Conservation (phyloP, 352 stramenopile genomes). For the Globisporangium heterothallicum region DNA sequence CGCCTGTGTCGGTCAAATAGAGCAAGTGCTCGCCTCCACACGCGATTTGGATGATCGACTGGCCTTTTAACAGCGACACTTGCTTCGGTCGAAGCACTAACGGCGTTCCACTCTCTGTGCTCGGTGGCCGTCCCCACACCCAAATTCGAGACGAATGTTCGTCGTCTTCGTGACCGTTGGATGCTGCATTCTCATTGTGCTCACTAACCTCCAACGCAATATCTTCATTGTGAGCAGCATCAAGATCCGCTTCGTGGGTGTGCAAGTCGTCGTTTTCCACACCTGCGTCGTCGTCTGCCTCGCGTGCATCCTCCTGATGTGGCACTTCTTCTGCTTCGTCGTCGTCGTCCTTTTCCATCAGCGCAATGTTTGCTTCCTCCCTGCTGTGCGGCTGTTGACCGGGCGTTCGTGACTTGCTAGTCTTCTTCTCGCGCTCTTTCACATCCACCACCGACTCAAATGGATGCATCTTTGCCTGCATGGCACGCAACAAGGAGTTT, state of each 20-base stretch:
- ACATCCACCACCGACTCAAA: constrained; percentile 17
- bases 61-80: constrained; percentile 39
- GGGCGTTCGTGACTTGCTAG: too few species aligned
- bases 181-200: constrained; percentile 1
- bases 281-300: too few species aligned
- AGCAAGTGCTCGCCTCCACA: constrained; percentile 74
- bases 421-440: background rate
- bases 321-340: too few species aligned
- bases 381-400: background rate
- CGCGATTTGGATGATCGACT: constrained; percentile 67
- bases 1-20: constrained; percentile 66
- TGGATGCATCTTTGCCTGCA: constrained; percentile 31
- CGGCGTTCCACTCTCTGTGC: constrained; percentile 37
- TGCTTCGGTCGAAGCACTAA: constrained; percentile 66
- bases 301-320: too few species aligned
- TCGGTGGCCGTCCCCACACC: constrained; percentile 67
- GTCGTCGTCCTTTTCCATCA: background rate
- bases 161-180: background rate
- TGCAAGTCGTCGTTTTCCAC: too few species aligned
- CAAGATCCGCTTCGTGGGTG: too few species aligned
- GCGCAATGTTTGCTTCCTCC: background rate
- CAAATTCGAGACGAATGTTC: constrained; percentile 37
- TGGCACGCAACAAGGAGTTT: constrained; percentile 30
- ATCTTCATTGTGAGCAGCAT: too few species aligned
- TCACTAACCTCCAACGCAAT: background rate